Conservation (phyloP, 768 basidiomycete species). For the Sporobolomyces phaffii region DNA sequence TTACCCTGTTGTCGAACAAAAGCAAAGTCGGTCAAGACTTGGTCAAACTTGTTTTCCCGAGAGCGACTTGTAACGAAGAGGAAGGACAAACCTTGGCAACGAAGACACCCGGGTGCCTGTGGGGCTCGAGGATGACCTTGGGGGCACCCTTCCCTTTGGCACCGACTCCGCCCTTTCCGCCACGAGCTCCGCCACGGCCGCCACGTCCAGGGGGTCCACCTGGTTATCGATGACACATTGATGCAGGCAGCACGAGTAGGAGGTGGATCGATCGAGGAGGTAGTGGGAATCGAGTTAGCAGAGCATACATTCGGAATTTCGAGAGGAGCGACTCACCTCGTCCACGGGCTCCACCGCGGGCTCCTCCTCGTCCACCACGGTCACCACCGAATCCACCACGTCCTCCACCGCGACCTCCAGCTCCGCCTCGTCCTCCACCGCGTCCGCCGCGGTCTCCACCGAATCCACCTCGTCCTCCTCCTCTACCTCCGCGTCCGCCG, state of each 20-base stretch:
- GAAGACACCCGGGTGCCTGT: conserved; percentile 89
- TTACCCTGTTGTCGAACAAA: conserved; percentile 65
- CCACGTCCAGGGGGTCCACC: conserved; percentile 44
- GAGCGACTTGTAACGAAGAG: too few relatives aligned
- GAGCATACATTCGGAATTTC: neutral
- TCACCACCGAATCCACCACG: conserved; percentile 42
- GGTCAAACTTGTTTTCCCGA: too few relatives aligned
- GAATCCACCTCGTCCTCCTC: conserved; percentile 48
- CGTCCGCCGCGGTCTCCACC: conserved; percentile 50
- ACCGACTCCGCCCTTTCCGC: conserved; percentile 61
- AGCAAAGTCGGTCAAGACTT: neutral
- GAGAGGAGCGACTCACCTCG: neutral
- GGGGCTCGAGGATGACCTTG: conserved; percentile 87
- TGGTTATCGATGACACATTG: neutral
- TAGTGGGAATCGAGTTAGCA: neutral
- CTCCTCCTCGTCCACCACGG: conserved; percentile 26
- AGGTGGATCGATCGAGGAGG: neutral
- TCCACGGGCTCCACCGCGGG: conserved; percentile 4
- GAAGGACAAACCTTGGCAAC: conserved; percentile 57
- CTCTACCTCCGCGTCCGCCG: conserved; percentile 45
- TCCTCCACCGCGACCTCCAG: conserved; percentile 40
- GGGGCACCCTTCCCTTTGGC: conserved; percentile 69
- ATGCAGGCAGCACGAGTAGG: too few relatives aligned
- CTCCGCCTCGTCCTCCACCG: conserved; percentile 47
- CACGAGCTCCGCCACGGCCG: conserved; percentile 50